Conservation (phyloP, 176 grass and related monocot genomes). For the Phoenix roebelenii region DNA sequence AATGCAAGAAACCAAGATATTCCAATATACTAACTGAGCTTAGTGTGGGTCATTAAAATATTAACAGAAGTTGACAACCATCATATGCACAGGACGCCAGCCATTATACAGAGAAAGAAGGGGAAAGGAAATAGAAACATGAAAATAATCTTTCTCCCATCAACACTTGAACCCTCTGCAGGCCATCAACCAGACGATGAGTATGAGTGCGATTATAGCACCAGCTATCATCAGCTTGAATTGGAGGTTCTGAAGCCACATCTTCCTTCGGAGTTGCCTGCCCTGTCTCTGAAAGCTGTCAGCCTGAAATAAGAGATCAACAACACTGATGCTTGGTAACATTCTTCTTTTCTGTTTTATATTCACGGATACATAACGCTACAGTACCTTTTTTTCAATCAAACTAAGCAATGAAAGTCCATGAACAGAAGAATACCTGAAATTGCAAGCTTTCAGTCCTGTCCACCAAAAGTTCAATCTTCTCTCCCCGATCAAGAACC, state of each 20-base stretch:
- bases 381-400: too few relatives aligned
- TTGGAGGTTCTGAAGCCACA: conserved; percentile 95
- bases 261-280: conserved; percentile 81
- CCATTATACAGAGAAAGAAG: too few relatives aligned
- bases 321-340: background rate
- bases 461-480: conserved; percentile 89
- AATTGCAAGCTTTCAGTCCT: conserved; percentile 90
- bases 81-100: too few relatives aligned
- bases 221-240: conserved; percentile 85
- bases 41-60: too few relatives aligned
- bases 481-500: conserved; percentile 97
- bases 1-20: too few relatives aligned
- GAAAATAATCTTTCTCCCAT: too few relatives aligned
- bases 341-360: too few relatives aligned
- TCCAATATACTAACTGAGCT: too few relatives aligned
- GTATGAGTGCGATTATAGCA: conserved; percentile 32
- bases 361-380: too few relatives aligned
- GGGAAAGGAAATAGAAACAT: too few relatives aligned
- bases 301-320: conserved; percentile 41
- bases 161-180: conserved; percentile 74
- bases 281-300: conserved; percentile 96
- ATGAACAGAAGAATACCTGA: conserved; percentile 37
- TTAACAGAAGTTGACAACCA: too few relatives aligned
- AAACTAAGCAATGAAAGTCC: background rate
- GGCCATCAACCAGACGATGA: conserved; percentile 76